Percentiles rank a stretch among this genome's conserved stretches.
Evolutionary conservation across 305 asterid species (phyloP).

Genomic region (Fraxinus paxiana): DNA sequence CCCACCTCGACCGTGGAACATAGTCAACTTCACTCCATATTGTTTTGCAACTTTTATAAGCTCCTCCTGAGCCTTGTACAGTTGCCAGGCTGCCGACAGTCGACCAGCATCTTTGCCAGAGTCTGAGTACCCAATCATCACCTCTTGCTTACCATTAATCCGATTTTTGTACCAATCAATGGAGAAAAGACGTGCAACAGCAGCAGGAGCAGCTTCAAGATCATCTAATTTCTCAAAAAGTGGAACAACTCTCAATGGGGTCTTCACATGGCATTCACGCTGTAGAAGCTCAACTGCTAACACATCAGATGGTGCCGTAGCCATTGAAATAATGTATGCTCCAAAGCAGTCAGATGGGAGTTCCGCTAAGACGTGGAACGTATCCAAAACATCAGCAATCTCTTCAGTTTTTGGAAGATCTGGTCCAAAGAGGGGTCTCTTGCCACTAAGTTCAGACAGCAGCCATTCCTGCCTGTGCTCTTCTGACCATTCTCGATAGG

Average conservation of each 20-base stretch:
- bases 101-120: conserved; percentile 61
- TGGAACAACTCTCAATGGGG: conserved; percentile 50
- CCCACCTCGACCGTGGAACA: conserved; percentile 63
- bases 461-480: conserved; percentile 57
- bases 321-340: conserved; percentile 56
- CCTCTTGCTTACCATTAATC: conserved; percentile 54
- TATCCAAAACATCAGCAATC: conserved; percentile 50
- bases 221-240: conserved; percentile 54
- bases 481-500: conserved; percentile 50
- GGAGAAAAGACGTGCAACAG: conserved; percentile 52
- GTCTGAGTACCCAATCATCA: conserved; percentile 57
- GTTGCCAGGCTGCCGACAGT: conserved; percentile 55
- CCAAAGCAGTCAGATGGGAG: conserved; percentile 53
- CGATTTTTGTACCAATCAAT: conserved; percentile 51
- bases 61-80: conserved; percentile 57
- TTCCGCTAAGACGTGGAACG: conserved; percentile 47
- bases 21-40: conserved; percentile 46
- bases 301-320: conserved; percentile 50
- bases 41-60: conserved; percentile 48
- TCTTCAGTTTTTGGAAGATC: conserved; percentile 55
- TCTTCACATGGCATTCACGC: conserved; percentile 48
- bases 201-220: conserved; percentile 53
- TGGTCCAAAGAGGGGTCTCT: conserved; percentile 49
- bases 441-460: conserved; percentile 46
- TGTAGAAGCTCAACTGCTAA: conserved; percentile 56